These are phyloP conservation scores for Gleditsia sinensis DNA, from an alignment of 306 rosid species.

Conservation along the genomic window DNA sequence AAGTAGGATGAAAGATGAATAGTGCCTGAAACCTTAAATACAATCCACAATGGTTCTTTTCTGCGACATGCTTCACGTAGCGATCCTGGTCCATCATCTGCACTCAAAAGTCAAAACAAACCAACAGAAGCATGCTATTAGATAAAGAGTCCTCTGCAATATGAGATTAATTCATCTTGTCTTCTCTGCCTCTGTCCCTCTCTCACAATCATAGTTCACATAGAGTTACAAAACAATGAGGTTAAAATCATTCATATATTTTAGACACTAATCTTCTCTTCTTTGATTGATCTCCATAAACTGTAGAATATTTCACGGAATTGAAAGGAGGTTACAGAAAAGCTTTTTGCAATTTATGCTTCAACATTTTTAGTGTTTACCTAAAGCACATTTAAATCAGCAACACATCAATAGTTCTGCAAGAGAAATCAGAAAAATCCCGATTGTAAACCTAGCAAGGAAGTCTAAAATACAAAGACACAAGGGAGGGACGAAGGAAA, in stretches of 20 bases:
- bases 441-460: neutral
- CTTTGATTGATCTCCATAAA: neutral
- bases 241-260: neutral
- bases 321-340: neutral
- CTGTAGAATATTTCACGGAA: neutral
- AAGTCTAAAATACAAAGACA: neutral
- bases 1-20: constrained; percentile 70
- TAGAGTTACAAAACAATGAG: neutral
- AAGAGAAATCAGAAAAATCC: neutral
- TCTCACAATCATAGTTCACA: no score
- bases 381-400: neutral
- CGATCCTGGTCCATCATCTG: constrained; percentile 98
- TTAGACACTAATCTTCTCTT: neutral
- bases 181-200: neutral
- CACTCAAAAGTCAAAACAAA: constrained; percentile 29
- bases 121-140: neutral
- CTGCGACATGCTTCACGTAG: constrained; percentile 73
- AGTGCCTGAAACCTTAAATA: constrained; percentile 84
- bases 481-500: neutral
- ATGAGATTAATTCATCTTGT: neutral
- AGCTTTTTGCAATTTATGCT: neutral
- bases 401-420: neutral
- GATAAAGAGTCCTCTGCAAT: neutral
- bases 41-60: constrained; percentile 92
- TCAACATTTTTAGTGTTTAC: neutral